These are phyloP conservation scores for Botrytis sinoallii DNA, from an alignment of 2,329 filamentous ascomycete species.

Conservation along the genomic window DNA sequence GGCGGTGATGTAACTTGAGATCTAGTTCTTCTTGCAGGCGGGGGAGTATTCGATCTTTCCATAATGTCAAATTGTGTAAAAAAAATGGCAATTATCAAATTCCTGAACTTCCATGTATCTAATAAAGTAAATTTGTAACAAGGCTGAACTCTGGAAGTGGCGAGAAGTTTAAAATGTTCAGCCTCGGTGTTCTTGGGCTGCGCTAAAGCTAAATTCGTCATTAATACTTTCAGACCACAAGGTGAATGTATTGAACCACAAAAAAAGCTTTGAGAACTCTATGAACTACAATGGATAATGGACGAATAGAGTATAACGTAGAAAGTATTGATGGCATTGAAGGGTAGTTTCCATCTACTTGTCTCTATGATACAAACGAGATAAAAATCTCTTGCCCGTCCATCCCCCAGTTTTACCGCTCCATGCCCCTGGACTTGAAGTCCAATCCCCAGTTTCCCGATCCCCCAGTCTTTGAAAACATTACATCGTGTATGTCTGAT, in stretches of 20 bases:
- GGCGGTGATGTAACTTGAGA: slow-evolving; percentile 43
- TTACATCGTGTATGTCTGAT: slow-evolving; percentile 1
- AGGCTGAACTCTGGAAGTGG: slow-evolving; percentile 17
- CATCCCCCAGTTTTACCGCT: slow-evolving; percentile 3
- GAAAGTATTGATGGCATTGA: slow-evolving; percentile 6
- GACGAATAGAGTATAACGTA: neutral
- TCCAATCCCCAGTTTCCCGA: neutral
- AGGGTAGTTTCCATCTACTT: neutral
- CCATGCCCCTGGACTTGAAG: neutral
- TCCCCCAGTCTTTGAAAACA: slow-evolving; percentile 1
- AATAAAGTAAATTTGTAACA: neutral
- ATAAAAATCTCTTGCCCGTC: neutral
- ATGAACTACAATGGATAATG: neutral
- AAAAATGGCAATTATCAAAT: neutral
- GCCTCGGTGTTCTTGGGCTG: slow-evolving; percentile 3
- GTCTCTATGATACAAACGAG: slow-evolving; percentile 19
- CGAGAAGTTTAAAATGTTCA: slow-evolving; percentile 7
- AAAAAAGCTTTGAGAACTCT: neutral
- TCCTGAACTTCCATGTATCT: neutral
- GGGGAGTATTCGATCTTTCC: slow-evolving; percentile 31
- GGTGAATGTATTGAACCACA: neutral
- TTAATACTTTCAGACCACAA: neutral
- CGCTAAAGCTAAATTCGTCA: slow-evolving; percentile 5
- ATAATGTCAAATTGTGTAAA: slow-evolving; percentile 18
- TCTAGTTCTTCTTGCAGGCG: slow-evolving; percentile 10